Percentiles rank a stretch among this genome's conserved stretches.
Conservation (phyloP, 805 yeast species). For the Saccharomyces paradoxus region DNA sequence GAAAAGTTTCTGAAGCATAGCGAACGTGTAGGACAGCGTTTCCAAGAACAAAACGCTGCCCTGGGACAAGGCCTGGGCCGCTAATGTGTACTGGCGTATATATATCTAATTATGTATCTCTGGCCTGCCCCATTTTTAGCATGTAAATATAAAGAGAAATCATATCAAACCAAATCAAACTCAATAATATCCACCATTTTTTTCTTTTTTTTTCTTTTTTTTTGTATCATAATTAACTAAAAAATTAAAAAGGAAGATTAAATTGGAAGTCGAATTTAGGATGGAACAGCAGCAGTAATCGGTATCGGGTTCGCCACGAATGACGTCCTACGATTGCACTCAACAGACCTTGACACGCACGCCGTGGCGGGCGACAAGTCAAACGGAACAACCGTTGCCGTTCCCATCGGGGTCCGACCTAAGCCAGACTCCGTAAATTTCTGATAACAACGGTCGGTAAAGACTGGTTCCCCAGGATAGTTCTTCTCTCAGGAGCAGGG, state of each 20-base stretch:
- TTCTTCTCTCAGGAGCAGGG: slow-evolving; percentile 17
- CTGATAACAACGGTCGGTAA: slow-evolving; percentile 26
- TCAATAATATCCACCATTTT: background rate
- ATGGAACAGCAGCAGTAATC: slow-evolving; percentile 28
- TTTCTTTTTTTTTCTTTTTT: background rate
- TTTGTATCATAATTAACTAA: background rate
- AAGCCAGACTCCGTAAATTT: slow-evolving; percentile 14
- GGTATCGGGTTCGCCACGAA: slow-evolving; percentile 30
- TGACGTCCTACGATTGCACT: slow-evolving; percentile 32
- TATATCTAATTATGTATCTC: background rate
- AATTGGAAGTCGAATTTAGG: background rate
- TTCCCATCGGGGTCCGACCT: slow-evolving; percentile 21
- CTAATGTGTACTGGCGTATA: slow-evolving; percentile 4
- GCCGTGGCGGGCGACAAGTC: slow-evolving; percentile 12
- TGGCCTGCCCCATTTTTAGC: background rate
- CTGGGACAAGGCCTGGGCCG: slow-evolving; percentile 62
- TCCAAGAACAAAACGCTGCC: slow-evolving; percentile 92
- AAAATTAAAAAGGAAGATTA: slow-evolving; percentile 1
- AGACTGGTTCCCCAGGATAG: slow-evolving; percentile 16
- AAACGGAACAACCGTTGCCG: slow-evolving; percentile 28
- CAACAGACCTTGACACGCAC: slow-evolving; percentile 24
- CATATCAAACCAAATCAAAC: background rate
- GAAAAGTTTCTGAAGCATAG: slow-evolving; percentile 97
- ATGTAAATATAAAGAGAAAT: background rate
- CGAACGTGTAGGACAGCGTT: slow-evolving; percentile 96